Conservation (phyloP, 257 asterid genomes). For the Verbascum thapsus region DNA sequence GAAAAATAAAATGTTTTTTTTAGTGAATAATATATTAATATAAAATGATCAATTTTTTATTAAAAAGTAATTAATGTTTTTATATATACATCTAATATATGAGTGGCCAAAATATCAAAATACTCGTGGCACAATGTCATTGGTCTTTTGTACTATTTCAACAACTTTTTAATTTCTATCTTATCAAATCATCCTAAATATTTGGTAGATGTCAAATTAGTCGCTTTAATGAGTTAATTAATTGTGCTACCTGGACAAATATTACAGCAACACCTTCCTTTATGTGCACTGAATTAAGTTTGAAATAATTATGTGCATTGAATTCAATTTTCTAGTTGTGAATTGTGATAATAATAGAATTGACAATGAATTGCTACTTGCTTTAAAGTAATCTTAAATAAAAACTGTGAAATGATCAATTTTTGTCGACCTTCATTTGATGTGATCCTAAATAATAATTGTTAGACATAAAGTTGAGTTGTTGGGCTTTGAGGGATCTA, state of each 20-base stretch:
- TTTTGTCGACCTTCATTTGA: no score
- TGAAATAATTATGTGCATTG: not conserved
- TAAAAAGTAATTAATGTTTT: not conserved
- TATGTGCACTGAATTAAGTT: no score
- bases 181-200: not conserved
- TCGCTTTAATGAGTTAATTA: not conserved
- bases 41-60: no score
- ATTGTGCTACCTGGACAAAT: conserved; percentile 14
- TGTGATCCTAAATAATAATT: no score
- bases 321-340: not conserved
- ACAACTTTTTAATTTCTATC: not conserved
- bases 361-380: no score
- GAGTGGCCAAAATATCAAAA: not conserved
- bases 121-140: conserved; percentile 4
- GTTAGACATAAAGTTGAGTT: not conserved
- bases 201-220: no score
- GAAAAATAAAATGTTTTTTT: no score
- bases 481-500: not conserved
- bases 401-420: no score
- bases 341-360: no score
- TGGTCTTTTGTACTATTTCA: not conserved
- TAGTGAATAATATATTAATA: no score
- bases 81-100: not conserved
- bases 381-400: no score
- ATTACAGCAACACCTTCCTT: conserved; percentile 9